Evolutionary conservation across 148 eudicot species (phyloP), one percentile per base, ranked within the genome.

Genomic region (Suaeda aralocaspica): DNA sequence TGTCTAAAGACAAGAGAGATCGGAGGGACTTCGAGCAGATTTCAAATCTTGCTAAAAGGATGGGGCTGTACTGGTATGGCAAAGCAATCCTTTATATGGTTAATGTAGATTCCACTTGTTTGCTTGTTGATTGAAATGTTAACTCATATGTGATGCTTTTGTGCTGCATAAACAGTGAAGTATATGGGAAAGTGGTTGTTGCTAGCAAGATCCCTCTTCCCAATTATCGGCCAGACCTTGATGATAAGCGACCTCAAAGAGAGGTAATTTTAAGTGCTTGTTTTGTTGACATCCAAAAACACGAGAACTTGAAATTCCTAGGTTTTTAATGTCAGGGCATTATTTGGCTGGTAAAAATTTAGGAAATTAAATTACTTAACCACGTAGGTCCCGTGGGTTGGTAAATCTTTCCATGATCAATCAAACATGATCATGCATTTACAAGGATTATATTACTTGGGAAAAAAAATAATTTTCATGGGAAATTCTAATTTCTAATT

Each of bases 191-290:
- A 82, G 94, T 84, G 75, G 76, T 95, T 59, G 99, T 95, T 74
- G 97, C 89, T 42, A 95, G 99, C 84, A 91, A 95, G 85, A 88
- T 84, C 56, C 99, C 99, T 73, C 96, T 95, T 79, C 99, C 97
- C 65, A 91, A 91, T 78, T 95, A 95, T 76, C 85, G 99, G 58
- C 96, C 97, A 39, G 97, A 95, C 85, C 92, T 95, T 77, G 99
- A 95, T 78, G 97, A 95, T 86, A 95, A 89, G 74, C 93, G 99
- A 59, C 99, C 99, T 33, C 99, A 95, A 78, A 89, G 99, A 78
- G 99, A 95, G 97, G 99, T 95, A 84, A 71, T 70, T 4, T 36
- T 36, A 36, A 36, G 41, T 36, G 8, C 8, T 36, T 3, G 4
- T 36, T 36, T 36, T 36, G 41, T 36, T 36, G 41, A 36, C 41